These are phyloP conservation scores for Trichoderma koningii DNA, from an alignment of 2,329 filamentous ascomycete species.

Conservation along the genomic window DNA sequence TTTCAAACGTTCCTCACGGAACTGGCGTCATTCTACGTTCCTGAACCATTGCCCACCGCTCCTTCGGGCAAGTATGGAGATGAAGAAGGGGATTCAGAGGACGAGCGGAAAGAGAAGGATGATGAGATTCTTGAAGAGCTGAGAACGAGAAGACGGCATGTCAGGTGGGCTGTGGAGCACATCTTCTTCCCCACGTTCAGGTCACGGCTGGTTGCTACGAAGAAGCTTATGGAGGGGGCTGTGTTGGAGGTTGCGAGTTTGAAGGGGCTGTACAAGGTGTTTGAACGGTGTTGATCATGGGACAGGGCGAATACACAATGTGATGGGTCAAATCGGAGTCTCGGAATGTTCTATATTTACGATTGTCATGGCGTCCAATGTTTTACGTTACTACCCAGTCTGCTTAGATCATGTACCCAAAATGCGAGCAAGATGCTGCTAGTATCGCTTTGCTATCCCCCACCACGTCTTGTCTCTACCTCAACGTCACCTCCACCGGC, in stretches of 20 bases:
- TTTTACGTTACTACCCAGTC: no score
- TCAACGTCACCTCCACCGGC: slow-evolving; percentile 34
- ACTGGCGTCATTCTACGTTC: slow-evolving; percentile 86
- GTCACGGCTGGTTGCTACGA: slow-evolving; percentile 78
- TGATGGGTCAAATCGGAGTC: background rate
- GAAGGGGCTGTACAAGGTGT: slow-evolving; percentile 90
- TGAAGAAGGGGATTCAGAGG: background rate
- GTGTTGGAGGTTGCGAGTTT: slow-evolving; percentile 87
- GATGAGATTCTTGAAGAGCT: slow-evolving; percentile 44
- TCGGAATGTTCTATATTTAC: slow-evolving; percentile 5
- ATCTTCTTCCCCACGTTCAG: slow-evolving; percentile 89
- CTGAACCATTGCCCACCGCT: slow-evolving; percentile 72
- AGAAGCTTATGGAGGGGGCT: slow-evolving; percentile 68
- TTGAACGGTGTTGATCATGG: slow-evolving; percentile 76
- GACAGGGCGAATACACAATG: background rate
- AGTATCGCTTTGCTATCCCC: background rate
- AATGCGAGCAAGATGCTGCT: background rate
- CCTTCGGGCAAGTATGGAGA: slow-evolving; percentile 31
- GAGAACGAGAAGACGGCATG: slow-evolving; percentile 64
- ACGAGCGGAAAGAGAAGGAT: slow-evolving; percentile 23
- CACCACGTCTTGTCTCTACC: background rate
- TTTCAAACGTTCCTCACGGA: slow-evolving; percentile 85
- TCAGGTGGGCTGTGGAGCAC: slow-evolving; percentile 79
- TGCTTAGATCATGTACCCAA: background rate
- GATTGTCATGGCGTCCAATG: no score